Conservation (phyloP, 2,329 filamentous ascomycete species). For the Fusarium bulbicola region DNA sequence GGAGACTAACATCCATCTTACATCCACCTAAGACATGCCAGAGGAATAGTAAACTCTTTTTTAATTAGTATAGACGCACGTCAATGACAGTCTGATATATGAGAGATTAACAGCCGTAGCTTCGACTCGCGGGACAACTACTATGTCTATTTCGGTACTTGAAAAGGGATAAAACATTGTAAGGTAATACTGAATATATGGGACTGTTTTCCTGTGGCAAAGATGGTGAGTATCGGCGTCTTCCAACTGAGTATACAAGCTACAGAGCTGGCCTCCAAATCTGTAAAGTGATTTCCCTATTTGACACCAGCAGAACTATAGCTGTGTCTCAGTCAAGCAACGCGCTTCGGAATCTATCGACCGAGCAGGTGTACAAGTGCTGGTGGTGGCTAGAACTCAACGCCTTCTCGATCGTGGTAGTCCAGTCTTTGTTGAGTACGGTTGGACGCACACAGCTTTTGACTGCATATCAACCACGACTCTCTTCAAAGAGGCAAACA, state of each 20-base stretch:
- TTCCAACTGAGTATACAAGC: not conserved
- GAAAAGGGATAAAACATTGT: too few species aligned
- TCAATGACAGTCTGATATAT: not conserved
- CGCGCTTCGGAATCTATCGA: accelerated
- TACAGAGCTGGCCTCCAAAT: too few species aligned
- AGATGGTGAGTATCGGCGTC: not conserved
- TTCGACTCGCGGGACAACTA: not conserved
- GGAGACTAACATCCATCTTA: not conserved
- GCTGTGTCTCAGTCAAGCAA: not conserved
- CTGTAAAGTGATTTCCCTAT: too few species aligned
- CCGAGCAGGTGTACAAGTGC: not conserved
- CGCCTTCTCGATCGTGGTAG: not conserved
- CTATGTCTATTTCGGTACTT: too few species aligned
- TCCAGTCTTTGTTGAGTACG: not conserved
- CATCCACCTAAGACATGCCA: not conserved
- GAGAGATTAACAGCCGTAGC: not conserved
- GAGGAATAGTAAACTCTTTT: not conserved
- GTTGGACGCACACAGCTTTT: too few species aligned
- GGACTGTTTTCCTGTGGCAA: not conserved
- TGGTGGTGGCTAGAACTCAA: too few species aligned
- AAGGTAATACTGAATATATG: too few species aligned
- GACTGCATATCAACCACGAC: not conserved
- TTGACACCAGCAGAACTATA: not conserved
- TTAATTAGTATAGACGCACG: not conserved
- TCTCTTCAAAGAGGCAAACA: not conserved